Evolutionary conservation across 257 asterid genomes (phyloP).

Genomic region (Penstemon barbatus): DNA sequence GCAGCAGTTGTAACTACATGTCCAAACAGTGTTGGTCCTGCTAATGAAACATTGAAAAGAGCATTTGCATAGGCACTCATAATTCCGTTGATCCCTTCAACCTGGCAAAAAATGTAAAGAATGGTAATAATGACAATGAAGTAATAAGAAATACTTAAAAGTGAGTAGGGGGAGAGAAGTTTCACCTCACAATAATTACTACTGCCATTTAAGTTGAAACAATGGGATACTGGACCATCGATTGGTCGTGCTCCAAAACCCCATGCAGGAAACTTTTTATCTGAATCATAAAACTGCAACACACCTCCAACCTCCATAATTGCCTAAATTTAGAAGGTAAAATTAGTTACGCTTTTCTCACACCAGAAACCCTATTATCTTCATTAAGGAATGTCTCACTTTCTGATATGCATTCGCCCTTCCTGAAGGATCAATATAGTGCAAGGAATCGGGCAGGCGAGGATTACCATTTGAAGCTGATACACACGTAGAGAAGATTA

Average conservation of each 20-base stretch:
- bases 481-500: constrained; percentile 33
- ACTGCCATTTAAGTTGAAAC: constrained; percentile 96
- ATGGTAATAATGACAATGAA: constrained; percentile 21
- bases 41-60: constrained; percentile 84
- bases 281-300: constrained; percentile 84
- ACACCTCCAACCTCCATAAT: constrained; percentile 88
- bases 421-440: constrained; percentile 91
- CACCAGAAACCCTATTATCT: constrained; percentile 18
- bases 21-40: constrained; percentile 97
- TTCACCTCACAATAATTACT: constrained; percentile 79
- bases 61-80: constrained; percentile 85
- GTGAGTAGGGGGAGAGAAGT: constrained; percentile 15
- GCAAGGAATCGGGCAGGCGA: constrained; percentile 94
- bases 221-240: constrained; percentile 98
- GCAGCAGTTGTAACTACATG: constrained; percentile 83
- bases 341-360: constrained; percentile 30
- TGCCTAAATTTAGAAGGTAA: constrained; percentile 54
- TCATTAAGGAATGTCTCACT: constrained; percentile 51
- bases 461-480: constrained; percentile 99
- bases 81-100: constrained; percentile 88
- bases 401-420: constrained; percentile 91
- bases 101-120: constrained; percentile 47
- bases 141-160: constrained; percentile 8
- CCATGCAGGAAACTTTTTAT: constrained; percentile 93
- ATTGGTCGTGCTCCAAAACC: constrained; percentile 99